Percentiles rank a stretch among this genome's conserved stretches.
phyloP scores from a whole-genome alignment of 345 rosid species.

The Streptanthus diversifolius region DNA sequence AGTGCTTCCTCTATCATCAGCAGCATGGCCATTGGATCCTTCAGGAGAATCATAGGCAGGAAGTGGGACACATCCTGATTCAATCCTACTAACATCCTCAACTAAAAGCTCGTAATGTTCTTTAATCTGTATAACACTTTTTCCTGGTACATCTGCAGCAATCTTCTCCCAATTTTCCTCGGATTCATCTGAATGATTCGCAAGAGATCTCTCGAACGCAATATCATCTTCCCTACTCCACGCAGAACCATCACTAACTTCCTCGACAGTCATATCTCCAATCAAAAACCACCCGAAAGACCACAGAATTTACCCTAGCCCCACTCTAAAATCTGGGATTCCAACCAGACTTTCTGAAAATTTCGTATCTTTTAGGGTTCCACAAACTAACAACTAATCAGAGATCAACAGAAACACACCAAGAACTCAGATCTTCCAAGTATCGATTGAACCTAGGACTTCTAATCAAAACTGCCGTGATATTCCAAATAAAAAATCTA shows the following conservation, averaged over 20 bases:
- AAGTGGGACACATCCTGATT: conserved; percentile 83
- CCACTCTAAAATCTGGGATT: conserved; percentile 20
- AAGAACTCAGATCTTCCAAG: conserved; percentile 22
- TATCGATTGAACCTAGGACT: conserved; percentile 6
- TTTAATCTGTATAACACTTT: conserved; percentile 72
- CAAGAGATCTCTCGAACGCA: conserved; percentile 89
- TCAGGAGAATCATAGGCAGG: conserved; percentile 68
- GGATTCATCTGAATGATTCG: conserved; percentile 54
- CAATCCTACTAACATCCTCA: conserved; percentile 73
- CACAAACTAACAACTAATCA: conserved; percentile 29
- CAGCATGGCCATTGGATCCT: conserved; percentile 52
- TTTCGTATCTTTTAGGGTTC: conserved; percentile 15
- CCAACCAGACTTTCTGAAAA: conserved; percentile 29
- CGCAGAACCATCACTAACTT: conserved; percentile 50
- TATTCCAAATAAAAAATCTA: neutral
- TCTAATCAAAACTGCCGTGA: neutral
- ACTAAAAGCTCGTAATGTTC: conserved; percentile 76
- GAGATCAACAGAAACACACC: conserved; percentile 31
- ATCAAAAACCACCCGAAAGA: conserved; percentile 7
- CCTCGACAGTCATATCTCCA: conserved; percentile 59
- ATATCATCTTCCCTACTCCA: conserved; percentile 92
- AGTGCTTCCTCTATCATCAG: conserved; percentile 71
- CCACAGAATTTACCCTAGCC: conserved; percentile 11
- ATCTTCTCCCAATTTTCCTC: conserved; percentile 67
- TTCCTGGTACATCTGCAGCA: conserved; percentile 74